Percentiles rank a stretch among this genome's conserved stretches.
Conservation (phyloP, 306 rosid species). For the Luffa aegyptiaca region DNA sequence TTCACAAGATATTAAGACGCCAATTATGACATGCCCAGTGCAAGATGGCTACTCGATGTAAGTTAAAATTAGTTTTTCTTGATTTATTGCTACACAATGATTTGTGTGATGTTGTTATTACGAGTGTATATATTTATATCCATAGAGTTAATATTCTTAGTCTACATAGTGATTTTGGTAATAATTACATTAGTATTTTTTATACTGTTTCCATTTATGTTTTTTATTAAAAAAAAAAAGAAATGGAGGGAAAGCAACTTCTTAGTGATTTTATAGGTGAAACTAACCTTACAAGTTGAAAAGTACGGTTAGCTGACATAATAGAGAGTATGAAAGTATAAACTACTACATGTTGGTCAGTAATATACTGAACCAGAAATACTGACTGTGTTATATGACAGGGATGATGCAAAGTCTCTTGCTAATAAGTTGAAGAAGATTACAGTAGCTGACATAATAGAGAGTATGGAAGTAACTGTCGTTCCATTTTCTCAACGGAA, state of each 20-base stretch:
- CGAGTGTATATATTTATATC: background rate
- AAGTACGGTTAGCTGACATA: background rate
- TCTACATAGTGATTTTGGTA: background rate
- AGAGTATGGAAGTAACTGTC: conserved; percentile 61
- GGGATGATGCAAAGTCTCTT: conserved; percentile 54
- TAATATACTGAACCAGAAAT: background rate
- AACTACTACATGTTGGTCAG: background rate
- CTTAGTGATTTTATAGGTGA: background rate
- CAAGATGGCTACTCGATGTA: conserved; percentile 45
- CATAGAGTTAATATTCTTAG: background rate
- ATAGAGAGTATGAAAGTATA: background rate
- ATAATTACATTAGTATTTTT: background rate
- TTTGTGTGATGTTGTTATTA: background rate
- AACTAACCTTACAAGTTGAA: background rate
- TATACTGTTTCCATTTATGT: background rate
- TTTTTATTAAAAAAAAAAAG: background rate
- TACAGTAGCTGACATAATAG: conserved; percentile 74
- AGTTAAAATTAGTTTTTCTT: conserved; percentile 26
- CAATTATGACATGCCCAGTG: conserved; percentile 89
- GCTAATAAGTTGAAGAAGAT: conserved; percentile 73
- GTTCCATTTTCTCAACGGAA: conserved; percentile 29
- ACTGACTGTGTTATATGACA: conserved; percentile 15
- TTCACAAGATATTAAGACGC: conserved; percentile 62
- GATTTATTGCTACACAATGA: background rate
- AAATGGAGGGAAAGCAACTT: background rate